Evolutionary conservation across 2,329 filamentous ascomycete genomes (phyloP), one percentile per base, ranked within the genome.

Genomic region (Dactylellina cionopaga): DNA sequence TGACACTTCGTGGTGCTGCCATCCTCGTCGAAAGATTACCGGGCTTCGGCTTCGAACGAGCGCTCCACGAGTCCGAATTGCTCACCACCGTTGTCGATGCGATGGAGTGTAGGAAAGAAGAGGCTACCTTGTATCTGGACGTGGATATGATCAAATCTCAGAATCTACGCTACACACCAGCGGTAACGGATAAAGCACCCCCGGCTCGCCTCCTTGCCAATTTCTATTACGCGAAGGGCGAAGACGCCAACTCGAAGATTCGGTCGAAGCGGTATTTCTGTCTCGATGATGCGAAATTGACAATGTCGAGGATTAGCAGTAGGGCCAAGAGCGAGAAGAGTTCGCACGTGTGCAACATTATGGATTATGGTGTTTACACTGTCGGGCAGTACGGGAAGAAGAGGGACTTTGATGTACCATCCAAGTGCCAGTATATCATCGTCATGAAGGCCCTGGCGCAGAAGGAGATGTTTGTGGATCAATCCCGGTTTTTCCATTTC

Each of bases 301-400:
- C 65, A 3, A 70, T 70, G 65, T 70, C 65, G 17, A 54, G 65
- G 49, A 70, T 70, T 39, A 70, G 65, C 25, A 70, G 65, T 25
- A 37, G 65, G 11, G 47, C 56, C 3, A 70, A 70, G 47, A 63
- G 55, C 27, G 55, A 70, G 56, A 70, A 70, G 56, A 70, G 65
- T 17, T 71, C 66, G 6, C 66, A 71, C 29, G 66, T 71, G 15
- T 71, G 66, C 58, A 71, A 71, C 24, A 58, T 64, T 24, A 71
- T 71, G 66, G 66, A 71, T 27, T 71, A 71, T 24, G 66, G 66
- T 3, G 52, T 71, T 2, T 71, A 64, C 35, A 71, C 66, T 24
- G 66, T 71, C 17, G 66, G 66, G n/a, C 66, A 71, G 29, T 71
- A 71, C 27, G 66, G 66, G 11, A 71, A 64, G 51, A 71, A 71